phyloP scores from a whole-genome alignment of 768 basidiomycete species.

The Macrolepiota albuminosa region DNA sequence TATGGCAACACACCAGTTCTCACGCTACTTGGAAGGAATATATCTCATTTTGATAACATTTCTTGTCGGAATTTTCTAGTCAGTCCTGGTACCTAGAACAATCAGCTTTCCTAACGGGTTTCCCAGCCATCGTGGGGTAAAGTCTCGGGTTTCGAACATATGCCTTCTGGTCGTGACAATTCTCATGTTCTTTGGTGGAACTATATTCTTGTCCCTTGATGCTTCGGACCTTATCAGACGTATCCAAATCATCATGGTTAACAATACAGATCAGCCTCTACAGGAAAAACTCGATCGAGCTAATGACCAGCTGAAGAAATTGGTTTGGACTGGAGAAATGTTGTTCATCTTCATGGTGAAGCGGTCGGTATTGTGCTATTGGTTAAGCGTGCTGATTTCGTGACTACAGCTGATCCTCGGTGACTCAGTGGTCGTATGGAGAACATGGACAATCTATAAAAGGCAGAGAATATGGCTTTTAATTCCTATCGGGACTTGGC shows the following conservation, averaged over 20 bases:
- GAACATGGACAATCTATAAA: constrained; percentile 22
- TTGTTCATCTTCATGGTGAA: constrained; percentile 26
- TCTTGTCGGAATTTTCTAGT: constrained; percentile 13
- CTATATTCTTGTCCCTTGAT: constrained; percentile 23
- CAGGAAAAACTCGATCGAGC: constrained; percentile 18
- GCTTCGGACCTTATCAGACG: constrained; percentile 23
- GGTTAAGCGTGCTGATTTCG: background rate
- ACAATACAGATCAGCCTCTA: constrained; percentile 15
- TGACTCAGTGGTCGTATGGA: constrained; percentile 27
- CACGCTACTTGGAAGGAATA: constrained; percentile 7
- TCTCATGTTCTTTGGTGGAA: constrained; percentile 24
- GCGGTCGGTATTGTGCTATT: too few species aligned
- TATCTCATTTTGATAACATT: constrained; percentile 17
- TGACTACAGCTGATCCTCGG: constrained; percentile 21
- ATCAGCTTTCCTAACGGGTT: background rate
- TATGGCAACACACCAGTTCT: background rate
- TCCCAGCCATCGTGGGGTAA: constrained; percentile 15
- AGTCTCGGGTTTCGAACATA: constrained; percentile 13
- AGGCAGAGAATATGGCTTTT: constrained; percentile 15
- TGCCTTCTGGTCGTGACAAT: constrained; percentile 20
- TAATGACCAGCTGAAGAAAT: constrained; percentile 17
- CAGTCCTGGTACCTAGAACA: background rate
- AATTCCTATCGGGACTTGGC: constrained; percentile 20
- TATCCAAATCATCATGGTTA: constrained; percentile 22
- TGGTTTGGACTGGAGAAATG: constrained; percentile 26